Base-by-base conservation (phyloP, 768 basidiomycete species). In the Naganishia randhawae region DNA sequence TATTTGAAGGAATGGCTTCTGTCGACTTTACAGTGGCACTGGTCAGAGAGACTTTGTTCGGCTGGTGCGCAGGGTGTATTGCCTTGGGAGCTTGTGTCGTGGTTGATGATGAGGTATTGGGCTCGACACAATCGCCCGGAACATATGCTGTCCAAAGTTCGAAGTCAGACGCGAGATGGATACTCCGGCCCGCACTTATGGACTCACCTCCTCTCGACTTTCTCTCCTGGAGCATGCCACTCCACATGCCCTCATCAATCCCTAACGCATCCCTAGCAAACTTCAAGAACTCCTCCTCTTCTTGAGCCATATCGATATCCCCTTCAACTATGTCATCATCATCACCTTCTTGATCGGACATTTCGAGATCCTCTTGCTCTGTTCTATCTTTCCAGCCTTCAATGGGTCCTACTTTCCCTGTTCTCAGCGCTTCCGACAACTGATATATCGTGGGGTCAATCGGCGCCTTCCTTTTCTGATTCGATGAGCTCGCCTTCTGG, bases 251-350 rank as follows among this genome's bases (percentile, higher is more conserved):
- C 71, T 93, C 88, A 50, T 84, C 85, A 70, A 99, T 89, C 0
- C 96, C 96, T 39, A 98, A 82, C 5, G 90, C 86, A 73, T 97
- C 91, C 52, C 92, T 86, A 14, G 96, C 90, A 79, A 99, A 99
- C 80, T 92, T 89, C 33, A 99, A 81, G 72, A 98, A 99, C 72
- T 96, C 95, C 73, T 90, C 92, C 80, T 91, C 86, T 80, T 99
- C 96, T 73, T 91, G 88, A 0, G 83, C 86, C 92, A 98, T 95
- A 72, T 96, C 89, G 37, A 92, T 81, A 25, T 79, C 78, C n/a
- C 82, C 82, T 55, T 45, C 50, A 17, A 50, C 73, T 3, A 63
- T 72, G 13, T 93, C 91, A 65, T 91, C 78, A 17, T 69, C 74
- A n/a, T 69, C 73, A 19, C 71, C 89, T 48, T 90, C 92, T 4